Evolutionary conservation across 331 rosid genomes (phyloP), one percentile per base, ranked within the genome.

Genomic region (Telfairia occidentalis): DNA sequence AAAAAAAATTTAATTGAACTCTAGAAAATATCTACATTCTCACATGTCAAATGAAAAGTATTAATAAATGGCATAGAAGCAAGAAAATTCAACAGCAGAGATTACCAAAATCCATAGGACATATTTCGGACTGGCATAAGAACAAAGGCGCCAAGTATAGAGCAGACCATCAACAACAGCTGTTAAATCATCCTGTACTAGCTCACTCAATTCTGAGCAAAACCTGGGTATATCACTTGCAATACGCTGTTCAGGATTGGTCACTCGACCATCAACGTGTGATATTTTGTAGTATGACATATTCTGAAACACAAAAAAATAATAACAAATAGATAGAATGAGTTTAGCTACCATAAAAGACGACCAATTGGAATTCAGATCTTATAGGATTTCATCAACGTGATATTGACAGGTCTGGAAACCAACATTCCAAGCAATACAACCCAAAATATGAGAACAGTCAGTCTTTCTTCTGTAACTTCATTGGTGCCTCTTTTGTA

Each of bases 121-220:
- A 78, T 95, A 95, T 89, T 95, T 95, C 65, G 99, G 99, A 85
- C 99, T 95, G 37, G 99, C 96, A 86, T 95, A 95, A 64, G 99
- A 95, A 81, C 97, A 95, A 69, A 95, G 83, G 66, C 97, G 88
- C 97, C 97, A 90, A 50, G 97, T 92, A 87, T 95, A 95, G 40
- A 92, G 89, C 50, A 95, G 77, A 71, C 97, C 97, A 86, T 95
- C 99, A 76, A 89, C 80, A 46, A 95, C 96, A 42, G 99, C 99
- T 30, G 86, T 87, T 61, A 95, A 84, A 85, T 95, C 99, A 84
- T 95, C 99, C 74, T 95, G 99, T 74, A 95, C 92, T 53, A 95
- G 86, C 86, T 95, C 99, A 85, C 97, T 95, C 85, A 95, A 84
- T 83, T 95, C 97, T 1, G 96, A 89, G 87, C 99, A 95, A 86